Percentiles rank a stretch among this genome's conserved stretches.
These are phyloP conservation scores for Alnus glutinosa DNA, from an alignment of 306 rosid genomes.

Conservation along the genomic window DNA sequence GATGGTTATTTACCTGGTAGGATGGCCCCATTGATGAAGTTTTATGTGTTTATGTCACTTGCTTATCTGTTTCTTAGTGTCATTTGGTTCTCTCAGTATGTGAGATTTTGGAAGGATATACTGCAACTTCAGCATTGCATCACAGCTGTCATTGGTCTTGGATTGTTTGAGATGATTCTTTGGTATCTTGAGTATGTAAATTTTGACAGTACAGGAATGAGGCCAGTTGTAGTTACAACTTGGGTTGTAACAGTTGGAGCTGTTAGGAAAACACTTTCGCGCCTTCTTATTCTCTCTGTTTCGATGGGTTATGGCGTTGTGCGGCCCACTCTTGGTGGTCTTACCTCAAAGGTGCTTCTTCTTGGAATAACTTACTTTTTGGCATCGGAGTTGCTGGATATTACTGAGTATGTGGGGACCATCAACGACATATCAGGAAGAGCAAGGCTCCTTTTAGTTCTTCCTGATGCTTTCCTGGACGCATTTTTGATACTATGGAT, in stretches of 20 bases:
- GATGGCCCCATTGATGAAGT: conserved; percentile 85
- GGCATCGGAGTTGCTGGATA: conserved; percentile 81
- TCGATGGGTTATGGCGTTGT: conserved; percentile 99
- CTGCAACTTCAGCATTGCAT: conserved; percentile 96
- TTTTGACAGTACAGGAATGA: conserved; percentile 72
- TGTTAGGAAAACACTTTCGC: conserved; percentile 71
- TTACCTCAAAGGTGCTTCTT: conserved; percentile 89
- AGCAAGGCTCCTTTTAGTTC: conserved; percentile 88
- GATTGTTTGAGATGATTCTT: conserved; percentile 92
- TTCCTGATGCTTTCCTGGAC: conserved; percentile 91
- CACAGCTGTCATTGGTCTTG: conserved; percentile 73
- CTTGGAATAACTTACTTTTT: conserved; percentile 83
- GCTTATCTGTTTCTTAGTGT: conserved; percentile 65
- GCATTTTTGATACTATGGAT: conserved; percentile 97
- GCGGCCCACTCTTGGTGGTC: conserved; percentile 96
- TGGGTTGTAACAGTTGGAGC: conserved; percentile 93
- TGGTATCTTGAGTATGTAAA: conserved; percentile 87
- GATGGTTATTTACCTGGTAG: conserved; percentile 91
- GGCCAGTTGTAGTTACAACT: conserved; percentile 77
- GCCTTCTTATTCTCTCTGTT: conserved; percentile 79
- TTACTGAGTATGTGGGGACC: conserved; percentile 90
- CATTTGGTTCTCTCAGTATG: conserved; percentile 83
- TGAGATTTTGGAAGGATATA: conserved; percentile 86
- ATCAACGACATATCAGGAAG: conserved; percentile 89
- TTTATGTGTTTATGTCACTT: conserved; percentile 71